phyloP scores from a whole-genome alignment of 441 rosid species.

The Theobroma grandiflorum region DNA sequence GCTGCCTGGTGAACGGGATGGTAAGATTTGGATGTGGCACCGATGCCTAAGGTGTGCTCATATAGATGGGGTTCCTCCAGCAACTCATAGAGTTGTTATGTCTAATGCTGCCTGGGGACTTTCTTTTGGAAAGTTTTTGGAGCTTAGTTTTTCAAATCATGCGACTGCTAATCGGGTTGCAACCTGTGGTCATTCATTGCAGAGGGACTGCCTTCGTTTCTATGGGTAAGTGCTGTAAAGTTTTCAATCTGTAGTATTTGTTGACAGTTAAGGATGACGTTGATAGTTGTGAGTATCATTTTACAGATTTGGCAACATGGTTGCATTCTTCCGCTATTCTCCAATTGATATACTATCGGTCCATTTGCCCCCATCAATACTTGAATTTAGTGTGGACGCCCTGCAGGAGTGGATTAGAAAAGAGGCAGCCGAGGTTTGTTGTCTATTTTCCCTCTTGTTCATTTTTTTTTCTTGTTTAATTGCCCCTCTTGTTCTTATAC shows the following conservation, averaged over 20 bases:
- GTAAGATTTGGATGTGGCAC: constrained; percentile 99
- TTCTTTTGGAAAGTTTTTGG: constrained; percentile 96
- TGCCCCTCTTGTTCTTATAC: constrained; percentile 14
- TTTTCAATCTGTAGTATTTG: neutral
- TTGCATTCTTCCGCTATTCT: constrained; percentile 94
- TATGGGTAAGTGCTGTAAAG: constrained; percentile 68
- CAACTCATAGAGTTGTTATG: constrained; percentile 93
- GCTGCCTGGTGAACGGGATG: constrained; percentile 93
- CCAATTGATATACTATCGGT: constrained; percentile 89
- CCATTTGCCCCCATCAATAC: constrained; percentile 72
- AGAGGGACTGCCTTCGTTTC: constrained; percentile 93
- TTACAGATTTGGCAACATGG: constrained; percentile 91
- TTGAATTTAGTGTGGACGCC: constrained; percentile 63
- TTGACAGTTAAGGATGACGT: neutral
- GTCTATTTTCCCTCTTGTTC: constrained; percentile 23
- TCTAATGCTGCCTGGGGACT: constrained; percentile 99
- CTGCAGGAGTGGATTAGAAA: constrained; percentile 80
- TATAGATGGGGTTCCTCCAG: constrained; percentile 90
- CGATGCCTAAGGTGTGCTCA: constrained; percentile 89
- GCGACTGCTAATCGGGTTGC: constrained; percentile 98
- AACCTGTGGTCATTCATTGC: constrained; percentile 96
- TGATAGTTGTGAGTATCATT: constrained; percentile 30
- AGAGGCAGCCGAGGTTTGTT: constrained; percentile 77
- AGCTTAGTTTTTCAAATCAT: constrained; percentile 95
- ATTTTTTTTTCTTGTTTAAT: too few species aligned